Evolutionary conservation across 1,284 basidiomycete genomes (phyloP).

Genomic region (Rhodotorula sp.): DNA sequence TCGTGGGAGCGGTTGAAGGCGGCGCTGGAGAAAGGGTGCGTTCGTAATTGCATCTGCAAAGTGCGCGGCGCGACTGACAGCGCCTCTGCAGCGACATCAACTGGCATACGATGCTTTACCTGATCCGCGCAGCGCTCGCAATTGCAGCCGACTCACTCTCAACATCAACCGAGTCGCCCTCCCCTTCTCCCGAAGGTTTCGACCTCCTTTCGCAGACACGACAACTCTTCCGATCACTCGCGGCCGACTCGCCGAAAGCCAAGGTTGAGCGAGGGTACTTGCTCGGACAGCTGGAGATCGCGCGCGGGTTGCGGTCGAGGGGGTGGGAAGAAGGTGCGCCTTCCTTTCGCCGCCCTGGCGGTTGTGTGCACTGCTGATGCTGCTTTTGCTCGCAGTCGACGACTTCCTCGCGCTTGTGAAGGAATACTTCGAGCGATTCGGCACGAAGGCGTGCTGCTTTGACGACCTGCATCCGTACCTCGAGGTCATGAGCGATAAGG

Average conservation of each 20-base stretch:
- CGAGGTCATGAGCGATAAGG: constrained; percentile 53
- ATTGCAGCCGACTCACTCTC: constrained; percentile 65
- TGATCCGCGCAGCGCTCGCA: constrained; percentile 52
- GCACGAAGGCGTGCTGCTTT: constrained; percentile 77
- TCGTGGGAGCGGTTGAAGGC: constrained; percentile 65
- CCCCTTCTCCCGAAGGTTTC: background rate
- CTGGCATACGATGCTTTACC: constrained; percentile 68
- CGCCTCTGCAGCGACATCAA: constrained; percentile 61
- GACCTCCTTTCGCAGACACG: constrained; percentile 54
- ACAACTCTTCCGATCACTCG: constrained; percentile 60
- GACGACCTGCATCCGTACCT: constrained; percentile 74
- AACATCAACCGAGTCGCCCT: background rate
- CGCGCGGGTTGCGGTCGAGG: constrained; percentile 8
- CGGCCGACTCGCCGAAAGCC: constrained; percentile 59
- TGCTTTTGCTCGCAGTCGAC: constrained; percentile 53
- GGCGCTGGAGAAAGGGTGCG: constrained; percentile 45
- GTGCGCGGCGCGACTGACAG: background rate
- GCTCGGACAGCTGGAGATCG: constrained; percentile 63
- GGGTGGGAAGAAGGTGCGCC: constrained; percentile 51
- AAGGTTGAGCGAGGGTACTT: constrained; percentile 67
- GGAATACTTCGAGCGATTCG: constrained; percentile 69
- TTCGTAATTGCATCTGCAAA: constrained; percentile 35
- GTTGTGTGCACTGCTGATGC: constrained; percentile 49
- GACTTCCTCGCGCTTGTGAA: constrained; percentile 47
- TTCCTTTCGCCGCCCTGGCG: constrained; percentile 37